Conservation (phyloP, 768 basidiomycete genomes). For the Xerocomellus intermedius region DNA sequence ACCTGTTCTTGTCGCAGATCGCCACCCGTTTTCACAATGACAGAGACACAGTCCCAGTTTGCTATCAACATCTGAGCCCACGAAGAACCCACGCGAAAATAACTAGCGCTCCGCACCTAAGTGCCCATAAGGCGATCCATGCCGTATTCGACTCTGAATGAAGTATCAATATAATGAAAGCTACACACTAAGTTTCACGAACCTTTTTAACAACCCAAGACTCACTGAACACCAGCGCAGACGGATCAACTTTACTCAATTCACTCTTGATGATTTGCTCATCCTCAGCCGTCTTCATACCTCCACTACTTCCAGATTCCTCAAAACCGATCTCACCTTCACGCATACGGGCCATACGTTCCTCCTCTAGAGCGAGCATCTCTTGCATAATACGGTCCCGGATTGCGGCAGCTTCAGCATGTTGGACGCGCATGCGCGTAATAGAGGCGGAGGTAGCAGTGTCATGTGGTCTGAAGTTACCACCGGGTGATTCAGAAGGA, state of each 20-base stretch:
- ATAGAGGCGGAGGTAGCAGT: conserved; percentile 32
- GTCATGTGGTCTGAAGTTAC: conserved; percentile 21
- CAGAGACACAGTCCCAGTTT: conserved; percentile 88
- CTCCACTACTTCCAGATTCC: conserved; percentile 41
- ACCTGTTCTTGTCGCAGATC: conserved; percentile 97
- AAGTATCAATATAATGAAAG: conserved; percentile 1
- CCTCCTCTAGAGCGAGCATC: conserved; percentile 96
- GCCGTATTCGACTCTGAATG: conserved; percentile 75
- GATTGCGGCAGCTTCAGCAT: conserved; percentile 84
- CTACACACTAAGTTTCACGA: conserved; percentile 5
- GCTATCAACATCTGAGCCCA: conserved; percentile 38
- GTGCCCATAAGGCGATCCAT: conserved; percentile 95
- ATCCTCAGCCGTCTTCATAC: conserved; percentile 76
- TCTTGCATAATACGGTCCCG: conserved; percentile 97
- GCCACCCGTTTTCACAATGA: conserved; percentile 97
- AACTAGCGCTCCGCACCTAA: conserved; percentile 51
- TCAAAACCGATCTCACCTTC: conserved; percentile 64
- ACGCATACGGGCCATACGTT: conserved; percentile 92
- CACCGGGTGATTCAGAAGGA: conserved; percentile 27
- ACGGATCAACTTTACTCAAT: conserved; percentile 92
- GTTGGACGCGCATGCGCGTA: conserved; percentile 70
- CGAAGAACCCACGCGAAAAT: neutral
- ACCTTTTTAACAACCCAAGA: conserved; percentile 95
- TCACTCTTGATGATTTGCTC: conserved; percentile 92
- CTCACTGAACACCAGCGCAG: conserved; percentile 93